These are phyloP conservation scores for Eudorina sp. DNA, from an alignment of 139 green algal genomes.

Conservation along the genomic window DNA sequence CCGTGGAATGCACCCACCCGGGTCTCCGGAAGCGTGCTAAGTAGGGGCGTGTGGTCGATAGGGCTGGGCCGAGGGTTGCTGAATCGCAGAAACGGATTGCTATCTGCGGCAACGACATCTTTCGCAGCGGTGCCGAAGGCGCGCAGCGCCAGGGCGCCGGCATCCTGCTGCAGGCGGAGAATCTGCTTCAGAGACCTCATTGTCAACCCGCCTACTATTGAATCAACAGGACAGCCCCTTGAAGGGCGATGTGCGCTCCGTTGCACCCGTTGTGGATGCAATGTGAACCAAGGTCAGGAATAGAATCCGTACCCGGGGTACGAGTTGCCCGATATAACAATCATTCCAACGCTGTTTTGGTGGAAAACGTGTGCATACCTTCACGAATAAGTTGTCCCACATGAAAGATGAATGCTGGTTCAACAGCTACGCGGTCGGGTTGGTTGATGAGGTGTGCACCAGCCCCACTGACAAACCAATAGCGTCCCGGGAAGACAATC, in stretches of 20 bases:
- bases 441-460: too few species aligned
- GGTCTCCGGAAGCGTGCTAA: slow-evolving; percentile 87
- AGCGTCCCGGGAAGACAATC: too few species aligned
- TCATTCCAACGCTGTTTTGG: too few species aligned
- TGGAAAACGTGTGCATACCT: too few species aligned
- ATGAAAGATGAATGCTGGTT: too few species aligned
- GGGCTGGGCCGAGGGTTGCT: slow-evolving; percentile 76
- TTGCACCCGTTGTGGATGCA: too few species aligned
- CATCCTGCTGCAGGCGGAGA: slow-evolving; percentile 19
- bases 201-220: slow-evolving; percentile 15
- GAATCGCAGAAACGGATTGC: slow-evolving; percentile 87
- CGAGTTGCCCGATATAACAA: too few species aligned
- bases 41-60: slow-evolving; percentile 73
- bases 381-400: too few species aligned
- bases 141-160: slow-evolving; percentile 12
- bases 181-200: slow-evolving; percentile 42
- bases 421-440: too few species aligned
- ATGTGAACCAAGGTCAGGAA: too few species aligned
- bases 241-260: background rate
- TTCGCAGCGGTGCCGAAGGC: slow-evolving; percentile 46
- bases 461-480: too few species aligned
- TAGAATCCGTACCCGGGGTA: too few species aligned
- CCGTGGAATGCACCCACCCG: slow-evolving; percentile 68
- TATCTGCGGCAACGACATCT: slow-evolving; percentile 49
- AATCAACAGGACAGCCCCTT: background rate